A percentile compares a stretch with the other conserved stretches of the same genome.
Evolutionary conservation across 805 yeast species (phyloP).

Genomic region (Diddensiella caesifluorescens): DNA sequence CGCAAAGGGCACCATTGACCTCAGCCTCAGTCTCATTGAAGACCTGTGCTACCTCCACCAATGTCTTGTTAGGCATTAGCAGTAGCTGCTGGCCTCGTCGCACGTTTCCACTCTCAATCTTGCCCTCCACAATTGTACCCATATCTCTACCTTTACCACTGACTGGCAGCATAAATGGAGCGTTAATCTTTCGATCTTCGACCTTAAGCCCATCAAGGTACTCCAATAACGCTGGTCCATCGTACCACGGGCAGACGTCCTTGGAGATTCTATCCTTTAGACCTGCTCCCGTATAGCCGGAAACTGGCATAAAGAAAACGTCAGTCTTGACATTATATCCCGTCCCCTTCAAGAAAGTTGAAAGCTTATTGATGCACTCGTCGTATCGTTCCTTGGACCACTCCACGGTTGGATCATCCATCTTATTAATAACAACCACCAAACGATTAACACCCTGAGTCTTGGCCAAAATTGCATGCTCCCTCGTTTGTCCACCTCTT

Average conservation of each 20-base stretch:
- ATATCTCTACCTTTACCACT: slow-evolving; percentile 92
- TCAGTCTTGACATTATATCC: slow-evolving; percentile 85
- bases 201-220: slow-evolving; percentile 78
- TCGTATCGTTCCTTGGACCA: slow-evolving; percentile 97
- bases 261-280: slow-evolving; percentile 76
- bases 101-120: slow-evolving; percentile 91
- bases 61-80: slow-evolving; percentile 86
- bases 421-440: slow-evolving; percentile 91
- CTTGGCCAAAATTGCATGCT: slow-evolving; percentile 94
- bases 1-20: slow-evolving; percentile 83
- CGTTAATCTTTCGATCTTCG: slow-evolving; percentile 79
- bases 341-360: slow-evolving; percentile 63
- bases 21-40: slow-evolving; percentile 95
- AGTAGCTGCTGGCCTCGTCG: slow-evolving; percentile 70
- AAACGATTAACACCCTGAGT: slow-evolving; percentile 96
- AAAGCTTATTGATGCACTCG: slow-evolving; percentile 85
- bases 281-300: slow-evolving; percentile 97
- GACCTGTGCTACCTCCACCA: slow-evolving; percentile 80
- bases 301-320: slow-evolving; percentile 91
- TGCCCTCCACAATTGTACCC: slow-evolving; percentile 98
- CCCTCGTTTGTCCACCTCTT: slow-evolving; percentile 98
- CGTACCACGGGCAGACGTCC: slow-evolving; percentile 84
- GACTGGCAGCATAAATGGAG: slow-evolving; percentile 96
- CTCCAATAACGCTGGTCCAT: slow-evolving; percentile 87
- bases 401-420: slow-evolving; percentile 95